These are phyloP conservation scores for Termitomyces sp. DNA, from an alignment of 768 basidiomycete genomes.

Conservation along the genomic window DNA sequence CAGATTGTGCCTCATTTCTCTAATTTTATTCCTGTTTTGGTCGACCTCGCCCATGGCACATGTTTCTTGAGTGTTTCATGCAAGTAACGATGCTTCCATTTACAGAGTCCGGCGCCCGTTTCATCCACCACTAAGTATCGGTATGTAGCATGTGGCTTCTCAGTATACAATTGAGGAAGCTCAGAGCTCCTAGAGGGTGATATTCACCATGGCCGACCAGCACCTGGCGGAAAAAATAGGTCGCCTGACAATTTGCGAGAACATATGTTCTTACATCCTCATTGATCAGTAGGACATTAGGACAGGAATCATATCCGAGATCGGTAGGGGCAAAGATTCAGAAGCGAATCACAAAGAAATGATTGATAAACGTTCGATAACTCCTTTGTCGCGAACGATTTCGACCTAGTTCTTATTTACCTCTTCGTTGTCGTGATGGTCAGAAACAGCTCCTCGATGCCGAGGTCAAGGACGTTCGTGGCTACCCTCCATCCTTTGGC, in stretches of 20 bases:
- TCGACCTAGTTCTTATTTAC: neutral
- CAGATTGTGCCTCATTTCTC: neutral
- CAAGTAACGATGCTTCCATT: neutral
- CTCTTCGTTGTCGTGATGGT: neutral
- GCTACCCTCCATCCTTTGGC: slow-evolving; percentile 17
- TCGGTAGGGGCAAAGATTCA: neutral
- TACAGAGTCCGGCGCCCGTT: neutral
- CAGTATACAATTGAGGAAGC: neutral
- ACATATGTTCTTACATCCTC: no score
- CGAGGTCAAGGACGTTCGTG: slow-evolving; percentile 8
- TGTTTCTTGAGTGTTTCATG: neutral
- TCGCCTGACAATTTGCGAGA: neutral
- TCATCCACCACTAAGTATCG: neutral
- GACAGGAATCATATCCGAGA: neutral
- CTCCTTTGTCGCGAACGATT: neutral
- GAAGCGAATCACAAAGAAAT: neutral
- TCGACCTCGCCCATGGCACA: neutral
- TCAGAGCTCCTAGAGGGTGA: neutral
- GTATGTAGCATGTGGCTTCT: neutral
- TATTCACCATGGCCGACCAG: neutral
- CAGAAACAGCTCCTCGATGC: neutral
- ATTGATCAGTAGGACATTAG: no score
- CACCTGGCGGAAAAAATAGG: neutral
- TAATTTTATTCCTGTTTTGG: no score
- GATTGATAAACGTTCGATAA: neutral